These are phyloP conservation scores for Coemansia sp. DNA, from an alignment of 192 early-diverging fungal species.

Conservation along the genomic window DNA sequence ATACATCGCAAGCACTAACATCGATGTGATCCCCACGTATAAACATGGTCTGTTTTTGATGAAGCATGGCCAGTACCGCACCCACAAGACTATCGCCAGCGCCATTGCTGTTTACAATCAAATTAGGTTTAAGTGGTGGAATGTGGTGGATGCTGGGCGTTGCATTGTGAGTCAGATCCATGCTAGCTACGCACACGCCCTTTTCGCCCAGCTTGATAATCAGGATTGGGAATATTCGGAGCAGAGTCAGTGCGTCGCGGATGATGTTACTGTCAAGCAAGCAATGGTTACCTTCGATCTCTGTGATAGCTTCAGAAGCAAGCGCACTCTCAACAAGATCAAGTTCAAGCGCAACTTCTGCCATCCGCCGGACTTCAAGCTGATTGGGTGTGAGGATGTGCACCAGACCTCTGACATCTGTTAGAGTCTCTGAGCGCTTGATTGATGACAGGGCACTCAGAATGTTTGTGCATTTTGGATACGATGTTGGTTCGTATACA, in stretches of 20 bases:
- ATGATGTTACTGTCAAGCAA: constrained; percentile 12
- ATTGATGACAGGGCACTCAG: constrained; percentile 51
- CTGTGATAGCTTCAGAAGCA: constrained; percentile 9
- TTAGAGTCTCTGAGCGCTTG: constrained; percentile 12
- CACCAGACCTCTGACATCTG: constrained; percentile 25
- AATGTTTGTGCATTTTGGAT: constrained; percentile 70
- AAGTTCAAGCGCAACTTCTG: constrained; percentile 22
- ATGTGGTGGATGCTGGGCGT: constrained; percentile 19
- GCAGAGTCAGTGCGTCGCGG: constrained; percentile 39
- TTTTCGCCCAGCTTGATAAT: constrained; percentile 70
- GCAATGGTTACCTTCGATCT: constrained; percentile 12
- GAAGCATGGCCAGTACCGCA: constrained; percentile 57
- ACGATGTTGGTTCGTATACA: constrained; percentile 92
- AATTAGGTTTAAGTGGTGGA: constrained; percentile 13
- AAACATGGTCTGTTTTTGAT: constrained; percentile 1
- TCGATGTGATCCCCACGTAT: constrained; percentile 5
- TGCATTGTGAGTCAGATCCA: background rate
- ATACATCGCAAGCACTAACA: constrained; percentile 14
- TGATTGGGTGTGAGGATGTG: constrained; percentile 71
- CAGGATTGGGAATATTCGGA: constrained; percentile 55
- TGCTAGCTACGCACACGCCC: constrained; percentile 56
- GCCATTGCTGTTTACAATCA: constrained; percentile 37
- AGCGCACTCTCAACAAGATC: constrained; percentile 14
- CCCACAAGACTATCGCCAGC: constrained; percentile 67
- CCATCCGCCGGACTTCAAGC: constrained; percentile 69